A percentile compares a stretch with the other conserved stretches of the same genome.
Evolutionary conservation across 805 yeast genomes (phyloP).

Genomic region (Zygosaccharomyces bisporus): DNA sequence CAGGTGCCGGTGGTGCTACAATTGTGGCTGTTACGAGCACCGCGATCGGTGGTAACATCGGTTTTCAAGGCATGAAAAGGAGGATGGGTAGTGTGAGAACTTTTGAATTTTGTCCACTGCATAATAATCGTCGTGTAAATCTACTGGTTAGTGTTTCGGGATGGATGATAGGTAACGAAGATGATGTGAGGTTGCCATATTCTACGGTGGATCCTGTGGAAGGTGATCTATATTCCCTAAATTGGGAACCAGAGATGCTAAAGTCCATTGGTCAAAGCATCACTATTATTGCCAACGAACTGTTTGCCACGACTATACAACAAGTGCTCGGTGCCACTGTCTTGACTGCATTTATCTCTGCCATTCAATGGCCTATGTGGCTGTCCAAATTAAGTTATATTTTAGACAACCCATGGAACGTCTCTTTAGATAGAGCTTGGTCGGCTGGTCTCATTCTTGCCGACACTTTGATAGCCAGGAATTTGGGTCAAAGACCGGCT

Average conservation of each 20-base stretch:
- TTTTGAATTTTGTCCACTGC: slow-evolving; percentile 89
- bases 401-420: slow-evolving; percentile 97
- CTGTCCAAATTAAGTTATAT: slow-evolving; percentile 83
- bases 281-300: slow-evolving; percentile 87
- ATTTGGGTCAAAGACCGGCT: slow-evolving; percentile 87
- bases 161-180: slow-evolving; percentile 94
- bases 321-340: slow-evolving; percentile 92
- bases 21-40: slow-evolving; percentile 90
- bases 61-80: slow-evolving; percentile 75
- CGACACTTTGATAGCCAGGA: slow-evolving; percentile 81
- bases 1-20: slow-evolving; percentile 96
- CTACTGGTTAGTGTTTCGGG: slow-evolving; percentile 88
- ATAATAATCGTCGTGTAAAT: slow-evolving; percentile 84
- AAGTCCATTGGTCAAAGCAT: slow-evolving; percentile 96
- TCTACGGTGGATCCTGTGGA: slow-evolving; percentile 95
- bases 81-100: slow-evolving; percentile 91
- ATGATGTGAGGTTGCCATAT: slow-evolving; percentile 94
- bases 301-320: slow-evolving; percentile 87
- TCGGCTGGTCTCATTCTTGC: slow-evolving; percentile 88
- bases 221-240: slow-evolving; percentile 89
- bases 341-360: slow-evolving; percentile 84
- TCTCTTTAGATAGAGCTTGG: slow-evolving; percentile 96
- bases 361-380: slow-evolving; percentile 89
- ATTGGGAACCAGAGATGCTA: slow-evolving; percentile 99
- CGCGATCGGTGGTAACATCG: slow-evolving; percentile 85